Evolutionary conservation across 495 filamentous ascomycete genomes (phyloP).

Genomic region (Aspergillus sclerotiicarbonarius): DNA sequence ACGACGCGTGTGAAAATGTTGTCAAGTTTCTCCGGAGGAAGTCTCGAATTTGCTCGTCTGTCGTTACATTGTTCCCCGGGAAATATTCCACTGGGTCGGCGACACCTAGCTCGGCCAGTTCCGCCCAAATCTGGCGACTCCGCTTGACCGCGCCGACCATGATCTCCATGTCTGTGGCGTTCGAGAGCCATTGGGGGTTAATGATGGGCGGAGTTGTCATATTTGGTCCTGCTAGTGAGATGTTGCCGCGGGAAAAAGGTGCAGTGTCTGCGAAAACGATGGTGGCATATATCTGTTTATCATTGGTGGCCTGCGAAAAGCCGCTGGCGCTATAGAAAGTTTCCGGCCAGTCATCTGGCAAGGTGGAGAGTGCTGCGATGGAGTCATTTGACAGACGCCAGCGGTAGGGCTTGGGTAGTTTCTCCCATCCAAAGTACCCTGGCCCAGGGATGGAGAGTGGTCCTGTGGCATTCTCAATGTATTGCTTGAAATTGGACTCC

Average conservation of each 20-base stretch:
- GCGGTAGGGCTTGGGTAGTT: slow-evolving; percentile 33
- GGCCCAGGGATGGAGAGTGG: slow-evolving; percentile 18
- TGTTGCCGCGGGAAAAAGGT: slow-evolving; percentile 51
- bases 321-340: slow-evolving; percentile 43
- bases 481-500: slow-evolving; percentile 13
- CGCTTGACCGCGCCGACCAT: slow-evolving; percentile 46
- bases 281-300: slow-evolving; percentile 45
- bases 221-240: slow-evolving; percentile 42
- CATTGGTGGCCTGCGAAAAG: slow-evolving; percentile 19
- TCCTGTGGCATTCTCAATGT: slow-evolving; percentile 17
- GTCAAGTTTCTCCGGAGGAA: slow-evolving; percentile 37
- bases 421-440: slow-evolving; percentile 42
- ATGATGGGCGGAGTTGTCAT: slow-evolving; percentile 45
- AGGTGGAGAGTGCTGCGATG: slow-evolving; percentile 26
- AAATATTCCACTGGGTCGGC: slow-evolving; percentile 33
- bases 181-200: slow-evolving; percentile 45
- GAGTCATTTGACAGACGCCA: slow-evolving; percentile 11
- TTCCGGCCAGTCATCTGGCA: slow-evolving; percentile 57
- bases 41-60: slow-evolving; percentile 45
- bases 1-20: slow-evolving; percentile 50
- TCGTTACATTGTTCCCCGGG: slow-evolving; percentile 41
- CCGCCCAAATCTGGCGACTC: slow-evolving; percentile 29
- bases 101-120: slow-evolving; percentile 21
- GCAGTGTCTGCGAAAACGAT: slow-evolving; percentile 41
- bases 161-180: slow-evolving; percentile 44